Evolutionary conservation across 2,329 filamentous ascomycete species (phyloP).

Genomic region (Dactylellina haptotyla): DNA sequence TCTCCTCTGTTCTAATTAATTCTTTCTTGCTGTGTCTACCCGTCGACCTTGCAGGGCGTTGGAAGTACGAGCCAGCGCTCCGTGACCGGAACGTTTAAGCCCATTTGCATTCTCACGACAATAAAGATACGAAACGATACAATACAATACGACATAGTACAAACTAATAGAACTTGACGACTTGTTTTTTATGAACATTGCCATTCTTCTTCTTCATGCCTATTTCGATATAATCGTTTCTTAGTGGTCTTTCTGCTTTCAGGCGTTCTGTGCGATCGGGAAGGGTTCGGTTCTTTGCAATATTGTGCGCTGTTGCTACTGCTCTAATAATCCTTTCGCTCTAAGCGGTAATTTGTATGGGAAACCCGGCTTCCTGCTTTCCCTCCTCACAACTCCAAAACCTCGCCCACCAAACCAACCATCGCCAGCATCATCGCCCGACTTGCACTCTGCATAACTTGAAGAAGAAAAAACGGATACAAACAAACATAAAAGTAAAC

Average conservation of each 20-base stretch:
- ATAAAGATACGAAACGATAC: neutral
- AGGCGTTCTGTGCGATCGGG: constrained; percentile 42
- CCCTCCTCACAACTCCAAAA: constrained; percentile 16
- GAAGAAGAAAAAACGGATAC: too few relatives aligned
- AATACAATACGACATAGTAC: neutral
- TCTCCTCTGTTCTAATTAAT: constrained; percentile 14
- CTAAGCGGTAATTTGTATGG: constrained; percentile 53
- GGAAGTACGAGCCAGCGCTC: constrained; percentile 22
- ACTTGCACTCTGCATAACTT: too few relatives aligned
- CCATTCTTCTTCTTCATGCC: constrained; percentile 14
- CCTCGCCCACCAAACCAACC: constrained; percentile 6
- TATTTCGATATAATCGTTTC: constrained; percentile 33
- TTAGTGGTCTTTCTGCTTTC: constrained; percentile 36
- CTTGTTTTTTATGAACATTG: too few relatives aligned
- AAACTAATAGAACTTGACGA: too few relatives aligned
- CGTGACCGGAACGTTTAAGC: constrained; percentile 37
- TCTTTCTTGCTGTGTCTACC: constrained; percentile 16
- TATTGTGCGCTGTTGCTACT: constrained; percentile 9
- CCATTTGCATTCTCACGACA: constrained; percentile 1
- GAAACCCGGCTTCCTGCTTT: constrained; percentile 22
- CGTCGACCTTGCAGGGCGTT: constrained; percentile 50
- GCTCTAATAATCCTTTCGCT: constrained; percentile 3
- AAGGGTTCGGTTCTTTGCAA: constrained; percentile 14
- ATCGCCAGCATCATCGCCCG: constrained; percentile 20
- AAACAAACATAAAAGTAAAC: too few relatives aligned